Base-by-base conservation (phyloP, 2,329 filamentous ascomycete species). In the Penicillium sp. region DNA sequence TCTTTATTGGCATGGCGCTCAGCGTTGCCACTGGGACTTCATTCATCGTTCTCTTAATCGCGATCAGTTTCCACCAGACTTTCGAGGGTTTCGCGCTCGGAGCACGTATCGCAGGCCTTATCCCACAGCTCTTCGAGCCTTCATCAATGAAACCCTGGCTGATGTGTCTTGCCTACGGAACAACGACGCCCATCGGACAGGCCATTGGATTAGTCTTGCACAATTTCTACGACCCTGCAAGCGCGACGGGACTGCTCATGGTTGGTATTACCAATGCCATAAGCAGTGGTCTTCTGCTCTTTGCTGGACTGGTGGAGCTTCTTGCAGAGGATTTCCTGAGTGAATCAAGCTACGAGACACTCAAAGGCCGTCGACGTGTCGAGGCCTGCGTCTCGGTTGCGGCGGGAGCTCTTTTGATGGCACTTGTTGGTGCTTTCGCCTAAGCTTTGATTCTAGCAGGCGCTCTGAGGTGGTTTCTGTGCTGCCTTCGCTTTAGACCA, bases 181-280 rank as follows among this genome's bases (percentile, higher is more conserved):
- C 76, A 41, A 87, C 83, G 1, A 93, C 87, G 0, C 87, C 87
- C 0, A 70, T 92, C 12, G 87, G 87, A 6, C 86, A 93, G 59
- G 85, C 85, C 1, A 84, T 93, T 38, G 87, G 87, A 0, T 70
- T 94, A 8, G 67, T 83, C 3, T 74, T 90, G 13, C 85, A 92
- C 61, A 80, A 79, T 23, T 67, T 92, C 47, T 93, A 93, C 62
- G 85, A 88, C 48, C 86, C 87, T 1, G 74, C 77, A 52, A 86
- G 82, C 52, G 76, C 85, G 56, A 77, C 79, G 0, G 86, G 87
- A 0, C 65, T 93, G 32, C 67, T 93, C 16, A 82, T 90, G 67
- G 86, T 93, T 4, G 87, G 87, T 6, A 78, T 89, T 57, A 92
- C 90, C 74, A 93, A 94, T 55, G 85, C 85, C 26, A 83, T 93